Evolutionary conservation across 441 rosid genomes (phyloP), one percentile per base, ranked within the genome.

Genomic region (Manihot esculenta): DNA sequence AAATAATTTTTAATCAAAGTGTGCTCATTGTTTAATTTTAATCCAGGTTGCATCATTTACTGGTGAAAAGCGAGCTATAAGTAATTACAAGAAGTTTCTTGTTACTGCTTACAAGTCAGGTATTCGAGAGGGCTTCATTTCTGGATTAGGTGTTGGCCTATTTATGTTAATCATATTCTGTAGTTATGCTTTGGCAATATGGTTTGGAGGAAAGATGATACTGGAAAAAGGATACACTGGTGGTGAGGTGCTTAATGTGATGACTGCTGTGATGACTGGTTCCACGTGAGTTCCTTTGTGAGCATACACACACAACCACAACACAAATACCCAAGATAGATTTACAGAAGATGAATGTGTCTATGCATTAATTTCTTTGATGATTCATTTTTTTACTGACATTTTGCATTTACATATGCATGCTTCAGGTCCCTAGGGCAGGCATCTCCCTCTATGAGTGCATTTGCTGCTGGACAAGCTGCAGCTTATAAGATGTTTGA

Each of bases 401-500:
- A 0, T 20, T 53, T 20, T 64, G 42, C 15, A 51, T 45, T 23
- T 54, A 33, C 20, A 33, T 18, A n/a, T 68, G 58, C n/a, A 69
- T 65, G 64, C 38, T 50, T 58, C 73, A 90, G 95, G 91, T 88
- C 96, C 10, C 70, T 94, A 18, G 96, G 99, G 15, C 89, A 92
- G 68, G 83, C 96, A 76, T 88, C 97, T 61, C 90, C 94, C 3
- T 84, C 84, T 67, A 41, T 92, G 78, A 82, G 74, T 11, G 83
- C 89, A 13, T 94, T 90, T 71, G 93, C 89, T 4, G 86, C 97
- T 13, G 97, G 97, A 63, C 88, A 84, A 80, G 96, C 92, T 15
- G 98, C 92, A 0, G 93, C 97, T 0, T 90, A 79, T 65, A 89
- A 92, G 80, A 92, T 94, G 96, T 90, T 92, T 14, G 90, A 92